A percentile compares a stretch with the other conserved stretches of the same genome.
Evolutionary conservation across 2,329 filamentous ascomycete species (phyloP).

Genomic region (Colletotrichum sp.): DNA sequence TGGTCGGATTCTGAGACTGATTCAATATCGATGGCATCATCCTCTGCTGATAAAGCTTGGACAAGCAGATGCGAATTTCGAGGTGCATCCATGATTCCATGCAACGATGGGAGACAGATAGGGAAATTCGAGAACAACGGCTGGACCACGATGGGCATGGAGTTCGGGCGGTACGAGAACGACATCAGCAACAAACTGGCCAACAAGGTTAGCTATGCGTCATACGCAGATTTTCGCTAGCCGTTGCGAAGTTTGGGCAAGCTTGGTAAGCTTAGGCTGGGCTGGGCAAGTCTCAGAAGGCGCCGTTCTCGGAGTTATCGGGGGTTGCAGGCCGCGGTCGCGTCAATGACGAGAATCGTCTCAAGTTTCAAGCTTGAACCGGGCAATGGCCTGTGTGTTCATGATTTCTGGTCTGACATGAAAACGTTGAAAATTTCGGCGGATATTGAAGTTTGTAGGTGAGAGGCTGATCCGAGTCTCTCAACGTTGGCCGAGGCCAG

Average conservation of each 20-base stretch:
- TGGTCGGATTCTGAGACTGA: background rate
- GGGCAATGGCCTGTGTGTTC: background rate
- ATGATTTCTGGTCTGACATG: background rate
- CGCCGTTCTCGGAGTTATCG: constrained; percentile 4
- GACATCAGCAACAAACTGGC: background rate
- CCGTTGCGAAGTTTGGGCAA: background rate
- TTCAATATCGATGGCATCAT: background rate
- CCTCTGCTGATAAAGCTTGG: background rate
- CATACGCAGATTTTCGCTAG: background rate
- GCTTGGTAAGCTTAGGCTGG: background rate
- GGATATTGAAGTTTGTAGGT: background rate
- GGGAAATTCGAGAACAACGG: background rate
- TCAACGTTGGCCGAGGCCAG: background rate
- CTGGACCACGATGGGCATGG: background rate
- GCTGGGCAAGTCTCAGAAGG: background rate
- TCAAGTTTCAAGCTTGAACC: background rate
- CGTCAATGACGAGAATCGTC: background rate
- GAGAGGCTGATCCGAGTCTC: background rate
- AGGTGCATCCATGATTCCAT: background rate
- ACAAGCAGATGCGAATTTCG: background rate
- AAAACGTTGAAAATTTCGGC: background rate
- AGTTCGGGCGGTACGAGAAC: background rate
- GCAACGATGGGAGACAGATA: background rate
- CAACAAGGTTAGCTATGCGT: background rate
- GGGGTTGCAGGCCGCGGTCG: background rate